Percentiles rank a stretch among this genome's conserved stretches.
phyloP scores from a whole-genome alignment of 768 basidiomycete species.

The Goffeauzyma gilvescens region DNA sequence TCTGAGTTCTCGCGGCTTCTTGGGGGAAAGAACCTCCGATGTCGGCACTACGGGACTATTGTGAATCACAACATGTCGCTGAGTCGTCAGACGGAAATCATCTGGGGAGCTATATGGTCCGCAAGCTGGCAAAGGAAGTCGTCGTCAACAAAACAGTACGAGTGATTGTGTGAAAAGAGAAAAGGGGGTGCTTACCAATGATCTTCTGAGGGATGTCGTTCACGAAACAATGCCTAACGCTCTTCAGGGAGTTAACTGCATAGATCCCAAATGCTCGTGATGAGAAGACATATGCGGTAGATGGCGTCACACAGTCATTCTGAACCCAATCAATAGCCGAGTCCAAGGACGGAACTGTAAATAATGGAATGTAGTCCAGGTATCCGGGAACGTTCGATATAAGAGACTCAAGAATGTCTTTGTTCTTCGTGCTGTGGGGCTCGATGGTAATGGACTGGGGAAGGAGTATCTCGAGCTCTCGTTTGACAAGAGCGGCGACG shows the following conservation, averaged over 20 bases:
- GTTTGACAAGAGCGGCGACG: background rate
- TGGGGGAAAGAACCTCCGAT: no score
- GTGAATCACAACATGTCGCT: background rate
- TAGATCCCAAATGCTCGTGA: constrained; percentile 4
- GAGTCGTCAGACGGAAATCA: constrained; percentile 2
- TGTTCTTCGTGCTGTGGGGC: background rate
- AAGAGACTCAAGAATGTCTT: background rate
- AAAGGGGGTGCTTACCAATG: constrained; percentile 1
- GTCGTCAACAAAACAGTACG: background rate
- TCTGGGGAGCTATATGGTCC: constrained; percentile 3
- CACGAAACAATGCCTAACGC: background rate
- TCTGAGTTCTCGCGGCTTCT: background rate
- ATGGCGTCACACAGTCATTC: background rate
- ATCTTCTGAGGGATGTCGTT: constrained; percentile 3
- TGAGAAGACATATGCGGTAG: constrained; percentile 5
- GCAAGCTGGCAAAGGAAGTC: background rate
- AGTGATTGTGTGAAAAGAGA: background rate
- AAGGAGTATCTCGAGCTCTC: background rate
- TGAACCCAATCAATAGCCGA: constrained; percentile 4
- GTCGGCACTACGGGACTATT: background rate
- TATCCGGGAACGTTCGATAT: background rate
- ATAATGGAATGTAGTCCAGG: constrained; percentile 7
- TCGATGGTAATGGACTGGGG: background rate
- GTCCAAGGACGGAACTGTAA: constrained; percentile 4
- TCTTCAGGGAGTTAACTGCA: constrained; percentile 1